Percentiles rank a stretch among this genome's conserved stretches.
These are phyloP conservation scores for Chrysanthemum makinoi DNA, from an alignment of 129 eudicot genomes.

Conservation along the genomic window DNA sequence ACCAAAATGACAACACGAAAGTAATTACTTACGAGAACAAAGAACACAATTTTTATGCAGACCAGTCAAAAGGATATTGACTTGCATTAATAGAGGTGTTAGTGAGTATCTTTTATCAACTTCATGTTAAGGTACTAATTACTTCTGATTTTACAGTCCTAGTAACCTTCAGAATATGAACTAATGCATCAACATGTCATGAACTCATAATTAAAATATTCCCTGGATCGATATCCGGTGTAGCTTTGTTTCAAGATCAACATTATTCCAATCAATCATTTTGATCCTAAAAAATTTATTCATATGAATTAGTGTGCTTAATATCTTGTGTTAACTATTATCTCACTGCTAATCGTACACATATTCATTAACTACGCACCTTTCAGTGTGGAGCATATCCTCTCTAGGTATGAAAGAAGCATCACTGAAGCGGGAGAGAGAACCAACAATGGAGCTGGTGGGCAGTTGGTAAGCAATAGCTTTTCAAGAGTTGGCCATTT, in stretches of 20 bases:
- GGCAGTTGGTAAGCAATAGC: slow-evolving; percentile 5
- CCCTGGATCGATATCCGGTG: not conserved
- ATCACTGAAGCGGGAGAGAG: not conserved
- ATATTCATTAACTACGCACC: not conserved
- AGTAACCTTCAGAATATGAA: not conserved
- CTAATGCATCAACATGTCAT: not conserved
- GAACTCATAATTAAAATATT: not conserved
- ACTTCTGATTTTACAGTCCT: no score
- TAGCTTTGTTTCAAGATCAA: not conserved
- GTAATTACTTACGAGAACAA: no score
- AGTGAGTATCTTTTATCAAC: no score
- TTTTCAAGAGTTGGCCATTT: not conserved
- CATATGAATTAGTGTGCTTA: not conserved
- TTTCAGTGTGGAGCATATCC: slow-evolving; percentile 1
- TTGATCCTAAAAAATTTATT: not conserved
- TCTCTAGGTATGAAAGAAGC: slow-evolving; percentile 7
- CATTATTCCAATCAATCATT: not conserved
- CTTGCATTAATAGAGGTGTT: no score
- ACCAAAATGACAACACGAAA: no score
- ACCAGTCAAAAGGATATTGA: no score
- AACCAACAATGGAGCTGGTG: not conserved
- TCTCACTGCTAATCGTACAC: not conserved
- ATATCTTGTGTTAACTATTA: not conserved
- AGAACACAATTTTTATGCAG: no score
- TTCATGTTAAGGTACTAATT: no score